Evolutionary conservation across 1,284 basidiomycete species (phyloP).

Genomic region (Schizopora paradoxa): DNA sequence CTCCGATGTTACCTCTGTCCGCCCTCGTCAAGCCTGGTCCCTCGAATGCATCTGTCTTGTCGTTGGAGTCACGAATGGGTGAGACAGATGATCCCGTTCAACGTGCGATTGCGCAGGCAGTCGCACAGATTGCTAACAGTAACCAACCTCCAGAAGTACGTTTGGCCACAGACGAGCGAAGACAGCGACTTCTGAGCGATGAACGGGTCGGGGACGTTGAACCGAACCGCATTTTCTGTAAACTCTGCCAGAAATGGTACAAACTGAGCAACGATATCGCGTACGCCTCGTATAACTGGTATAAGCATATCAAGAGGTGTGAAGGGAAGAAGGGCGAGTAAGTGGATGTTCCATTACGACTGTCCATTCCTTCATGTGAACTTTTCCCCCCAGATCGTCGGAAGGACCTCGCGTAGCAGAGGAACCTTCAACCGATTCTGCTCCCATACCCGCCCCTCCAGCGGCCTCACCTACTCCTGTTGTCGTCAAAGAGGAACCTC

Average conservation of each 20-base stretch:
- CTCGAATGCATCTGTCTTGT: not conserved
- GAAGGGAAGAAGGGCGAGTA: conserved; percentile 3
- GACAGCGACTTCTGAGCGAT: conserved; percentile 14
- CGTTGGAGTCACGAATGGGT: too few relatives aligned
- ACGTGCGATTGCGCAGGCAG: not conserved
- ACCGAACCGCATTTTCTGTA: conserved; percentile 15
- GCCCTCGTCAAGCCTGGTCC: conserved; percentile 2
- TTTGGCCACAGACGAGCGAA: conserved; percentile 13
- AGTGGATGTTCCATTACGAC: not conserved
- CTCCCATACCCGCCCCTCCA: too few relatives aligned
- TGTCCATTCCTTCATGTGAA: not conserved
- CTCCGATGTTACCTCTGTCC: conserved; percentile 8
- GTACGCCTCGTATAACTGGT: conserved; percentile 17
- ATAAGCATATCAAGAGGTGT: conserved; percentile 15
- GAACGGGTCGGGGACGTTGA: conserved; percentile 15
- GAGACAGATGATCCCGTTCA: too few relatives aligned
- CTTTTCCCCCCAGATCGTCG: not conserved
- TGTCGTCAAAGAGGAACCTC: conserved; percentile 3
- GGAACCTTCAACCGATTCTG: too few relatives aligned
- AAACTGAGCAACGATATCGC: conserved; percentile 15
- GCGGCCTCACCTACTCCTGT: conserved; percentile 1
- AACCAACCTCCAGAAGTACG: too few relatives aligned
- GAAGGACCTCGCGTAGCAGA: conserved; percentile 2
- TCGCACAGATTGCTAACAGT: conserved; percentile 3
- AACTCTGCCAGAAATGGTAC: conserved; percentile 15